Conservation (phyloP, 208 protist genomes). For the Leishmania major region DNA sequence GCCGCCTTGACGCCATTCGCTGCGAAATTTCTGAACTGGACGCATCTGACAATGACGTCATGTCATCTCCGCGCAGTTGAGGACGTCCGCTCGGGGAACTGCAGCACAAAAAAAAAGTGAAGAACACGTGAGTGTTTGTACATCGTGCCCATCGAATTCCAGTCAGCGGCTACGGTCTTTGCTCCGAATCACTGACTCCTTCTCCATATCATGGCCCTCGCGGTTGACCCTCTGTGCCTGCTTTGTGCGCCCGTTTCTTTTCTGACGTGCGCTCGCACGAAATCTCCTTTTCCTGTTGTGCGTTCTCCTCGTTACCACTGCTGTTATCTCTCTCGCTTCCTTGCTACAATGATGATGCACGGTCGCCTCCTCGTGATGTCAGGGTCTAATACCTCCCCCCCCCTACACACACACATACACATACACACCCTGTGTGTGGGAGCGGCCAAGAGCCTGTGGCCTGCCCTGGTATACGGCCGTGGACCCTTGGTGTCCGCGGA, state of each 20-base stretch:
- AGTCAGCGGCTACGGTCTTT: background rate
- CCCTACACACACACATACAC: background rate
- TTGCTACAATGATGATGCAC: background rate
- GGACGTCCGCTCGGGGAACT: no score
- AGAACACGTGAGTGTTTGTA: background rate
- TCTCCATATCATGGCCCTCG: background rate
- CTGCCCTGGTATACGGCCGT: background rate
- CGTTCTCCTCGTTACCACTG: background rate
- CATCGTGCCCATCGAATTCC: no score
- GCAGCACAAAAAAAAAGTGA: background rate
- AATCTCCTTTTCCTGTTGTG: background rate
- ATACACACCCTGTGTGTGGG: background rate
- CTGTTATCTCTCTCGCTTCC: background rate
- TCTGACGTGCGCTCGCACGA: background rate
- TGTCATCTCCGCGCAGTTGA: background rate
- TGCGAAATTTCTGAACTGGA: slow-evolving; percentile 7
- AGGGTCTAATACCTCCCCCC: no score
- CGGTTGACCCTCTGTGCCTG: no score
- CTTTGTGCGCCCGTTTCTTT: background rate
- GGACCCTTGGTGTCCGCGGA: background rate
- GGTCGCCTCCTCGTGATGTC: no score
- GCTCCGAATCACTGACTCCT: background rate
- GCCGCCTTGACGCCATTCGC: slow-evolving; percentile 16
- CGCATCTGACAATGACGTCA: background rate
- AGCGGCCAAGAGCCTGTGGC: background rate